These are phyloP conservation scores for Claviceps humidiphila DNA, from an alignment of 2,329 filamentous ascomycete species.

Conservation along the genomic window DNA sequence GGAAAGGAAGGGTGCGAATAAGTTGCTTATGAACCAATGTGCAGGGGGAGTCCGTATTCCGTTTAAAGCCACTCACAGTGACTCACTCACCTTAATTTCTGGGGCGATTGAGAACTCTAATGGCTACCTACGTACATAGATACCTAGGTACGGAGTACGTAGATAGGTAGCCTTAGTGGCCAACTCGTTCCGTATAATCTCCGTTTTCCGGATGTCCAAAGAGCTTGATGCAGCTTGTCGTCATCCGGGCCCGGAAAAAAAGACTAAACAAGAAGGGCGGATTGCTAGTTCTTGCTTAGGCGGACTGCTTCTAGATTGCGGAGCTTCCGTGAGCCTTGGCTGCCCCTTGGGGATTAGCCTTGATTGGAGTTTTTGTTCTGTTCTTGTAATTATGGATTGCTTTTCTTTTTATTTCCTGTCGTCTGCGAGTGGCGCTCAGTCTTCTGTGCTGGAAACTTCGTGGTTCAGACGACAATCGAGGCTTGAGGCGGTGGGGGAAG, in stretches of 20 bases:
- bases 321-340: slow-evolving; percentile 8
- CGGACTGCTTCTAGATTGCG: background rate
- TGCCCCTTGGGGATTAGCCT: slow-evolving; percentile 9
- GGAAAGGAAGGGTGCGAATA: background rate
- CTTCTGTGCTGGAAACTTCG: background rate
- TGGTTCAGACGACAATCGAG: background rate
- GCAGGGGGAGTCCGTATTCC: background rate
- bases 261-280: background rate
- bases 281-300: background rate
- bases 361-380: background rate
- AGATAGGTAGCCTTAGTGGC: too few species aligned
- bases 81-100: background rate
- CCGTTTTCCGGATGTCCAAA: too few species aligned
- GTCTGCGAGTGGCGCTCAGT: background rate
- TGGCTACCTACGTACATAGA: too few species aligned
- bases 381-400: background rate
- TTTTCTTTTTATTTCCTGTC: background rate
- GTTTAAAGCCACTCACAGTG: background rate
- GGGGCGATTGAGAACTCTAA: background rate
- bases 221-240: background rate
- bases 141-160: too few species aligned
- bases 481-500: background rate
- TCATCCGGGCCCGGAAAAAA: background rate
- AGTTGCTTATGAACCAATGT: background rate
- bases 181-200: background rate